Percentiles rank a stretch among this genome's conserved stretches.
phyloP scores from a whole-genome alignment of 768 basidiomycete species.

The Coprinopsis cinerea region DNA sequence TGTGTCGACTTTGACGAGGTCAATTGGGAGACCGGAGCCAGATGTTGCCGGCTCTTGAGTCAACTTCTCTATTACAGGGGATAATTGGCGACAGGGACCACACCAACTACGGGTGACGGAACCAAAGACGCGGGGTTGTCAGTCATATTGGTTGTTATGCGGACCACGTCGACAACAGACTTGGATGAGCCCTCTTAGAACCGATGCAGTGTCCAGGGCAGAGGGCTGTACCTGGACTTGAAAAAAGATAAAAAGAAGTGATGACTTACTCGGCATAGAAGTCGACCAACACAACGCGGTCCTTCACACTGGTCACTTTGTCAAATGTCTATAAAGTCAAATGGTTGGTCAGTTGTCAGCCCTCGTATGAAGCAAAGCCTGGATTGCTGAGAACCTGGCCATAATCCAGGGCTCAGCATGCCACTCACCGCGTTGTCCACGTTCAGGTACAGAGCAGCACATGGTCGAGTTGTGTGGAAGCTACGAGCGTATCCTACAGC shows the following conservation, averaged over 20 bases:
- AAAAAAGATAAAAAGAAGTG: not conserved
- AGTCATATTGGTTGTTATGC: not conserved
- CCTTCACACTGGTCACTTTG: conserved; percentile 31
- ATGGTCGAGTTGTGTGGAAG: conserved; percentile 38
- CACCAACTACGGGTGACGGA: conserved; percentile 57
- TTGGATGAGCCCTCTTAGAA: not conserved
- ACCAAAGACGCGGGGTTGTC: too few relatives aligned
- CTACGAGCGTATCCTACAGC: conserved; percentile 11
- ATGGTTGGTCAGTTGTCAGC: conserved; percentile 4
- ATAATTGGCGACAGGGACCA: conserved; percentile 64
- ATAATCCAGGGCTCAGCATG: not conserved
- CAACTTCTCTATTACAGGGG: conserved; percentile 63
- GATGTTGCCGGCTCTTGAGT: conserved; percentile 40
- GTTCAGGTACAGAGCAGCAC: conserved; percentile 37
- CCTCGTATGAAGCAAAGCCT: not conserved
- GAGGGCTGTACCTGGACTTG: not conserved
- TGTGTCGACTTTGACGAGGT: conserved; percentile 68
- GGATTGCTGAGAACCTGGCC: not conserved
- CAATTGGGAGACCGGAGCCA: conserved; percentile 51
- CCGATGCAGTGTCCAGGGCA: too few relatives aligned
- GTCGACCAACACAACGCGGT: conserved; percentile 63
- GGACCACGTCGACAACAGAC: not conserved
- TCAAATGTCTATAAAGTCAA: conserved; percentile 29
- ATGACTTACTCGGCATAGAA: conserved; percentile 71
- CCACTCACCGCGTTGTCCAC: conserved; percentile 39